A percentile compares a stretch with the other conserved stretches of the same genome.
phyloP scores from a whole-genome alignment of 768 basidiomycete species.

The Leccinum sublutescens region DNA sequence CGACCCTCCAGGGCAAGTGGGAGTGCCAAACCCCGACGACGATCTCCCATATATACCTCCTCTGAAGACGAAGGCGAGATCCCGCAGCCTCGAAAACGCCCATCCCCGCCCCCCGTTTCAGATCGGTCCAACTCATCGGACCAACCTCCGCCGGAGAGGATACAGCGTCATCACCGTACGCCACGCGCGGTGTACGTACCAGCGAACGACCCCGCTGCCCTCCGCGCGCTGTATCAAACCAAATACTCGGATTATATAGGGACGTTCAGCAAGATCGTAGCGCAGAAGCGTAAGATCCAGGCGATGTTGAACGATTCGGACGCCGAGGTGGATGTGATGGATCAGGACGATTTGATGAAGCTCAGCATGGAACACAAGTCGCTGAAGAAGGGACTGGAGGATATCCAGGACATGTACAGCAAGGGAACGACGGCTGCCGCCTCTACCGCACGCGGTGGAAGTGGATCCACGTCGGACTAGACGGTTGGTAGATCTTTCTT shows the following conservation, averaged over 20 bases:
- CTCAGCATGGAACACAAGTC: conserved; percentile 45
- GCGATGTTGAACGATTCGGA: conserved; percentile 54
- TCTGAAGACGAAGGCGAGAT: conserved; percentile 59
- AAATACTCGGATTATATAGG: conserved; percentile 53
- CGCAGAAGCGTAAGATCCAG: conserved; percentile 53
- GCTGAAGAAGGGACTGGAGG: conserved; percentile 53
- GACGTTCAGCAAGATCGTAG: conserved; percentile 44
- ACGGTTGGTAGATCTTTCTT: background rate
- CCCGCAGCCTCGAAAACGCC: conserved; percentile 27
- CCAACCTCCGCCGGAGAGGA: conserved; percentile 13
- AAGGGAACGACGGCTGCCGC: conserved; percentile 8
- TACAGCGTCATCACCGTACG: conserved; percentile 24
- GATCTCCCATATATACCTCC: conserved; percentile 64
- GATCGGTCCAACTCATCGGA: conserved; percentile 26
- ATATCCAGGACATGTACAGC: conserved; percentile 42
- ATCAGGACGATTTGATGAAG: conserved; percentile 48
- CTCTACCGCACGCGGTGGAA: background rate
- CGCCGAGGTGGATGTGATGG: conserved; percentile 53
- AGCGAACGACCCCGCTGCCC: conserved; percentile 47
- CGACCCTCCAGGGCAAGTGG: conserved; percentile 19
- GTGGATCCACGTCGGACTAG: conserved; percentile 17
- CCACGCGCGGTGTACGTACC: conserved; percentile 35
- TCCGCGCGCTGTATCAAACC: conserved; percentile 52
- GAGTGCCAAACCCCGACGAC: conserved; percentile 44
- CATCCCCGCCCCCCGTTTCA: conserved; percentile 28